Percentiles rank a stretch among this genome's conserved stretches.
Evolutionary conservation across 306 rosid species (phyloP).

Genomic region (Quercus cerris): DNA sequence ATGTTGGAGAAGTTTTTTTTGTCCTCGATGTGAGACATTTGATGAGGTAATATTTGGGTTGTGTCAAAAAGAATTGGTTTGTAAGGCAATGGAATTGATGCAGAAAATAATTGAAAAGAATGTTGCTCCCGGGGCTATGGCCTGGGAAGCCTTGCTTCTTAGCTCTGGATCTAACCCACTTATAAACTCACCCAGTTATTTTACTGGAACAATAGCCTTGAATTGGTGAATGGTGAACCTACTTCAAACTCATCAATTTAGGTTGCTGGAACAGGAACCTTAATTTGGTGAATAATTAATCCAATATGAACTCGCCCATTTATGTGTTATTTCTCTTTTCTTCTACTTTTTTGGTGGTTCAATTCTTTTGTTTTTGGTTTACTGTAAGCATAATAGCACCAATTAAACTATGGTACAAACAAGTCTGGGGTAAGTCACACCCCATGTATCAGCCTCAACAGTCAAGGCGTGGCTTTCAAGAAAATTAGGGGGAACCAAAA

Average conservation of each 20-base stretch:
- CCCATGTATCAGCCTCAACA: no score
- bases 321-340: background rate
- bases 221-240: no score
- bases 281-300: no score
- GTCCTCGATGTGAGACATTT: slow-evolving; percentile 45
- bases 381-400: no score
- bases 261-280: background rate
- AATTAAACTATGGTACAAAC: no score
- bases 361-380: no score
- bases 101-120: slow-evolving; percentile 35
- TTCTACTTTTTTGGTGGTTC: no score
- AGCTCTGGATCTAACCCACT: slow-evolving; percentile 26
- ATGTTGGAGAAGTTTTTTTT: slow-evolving; percentile 47
- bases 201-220: background rate
- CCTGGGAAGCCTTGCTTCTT: slow-evolving; percentile 62
- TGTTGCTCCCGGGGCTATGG: slow-evolving; percentile 43
- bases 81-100: slow-evolving; percentile 50
- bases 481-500: no score
- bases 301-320: no score
- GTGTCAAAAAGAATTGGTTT: slow-evolving; percentile 50
- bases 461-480: no score
- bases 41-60: slow-evolving; percentile 50
- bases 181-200: slow-evolving; percentile 17
- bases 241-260: no score
- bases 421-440: no score